phyloP scores from a whole-genome alignment of 176 grass and related monocot genomes.

The Bromus sterilis region DNA sequence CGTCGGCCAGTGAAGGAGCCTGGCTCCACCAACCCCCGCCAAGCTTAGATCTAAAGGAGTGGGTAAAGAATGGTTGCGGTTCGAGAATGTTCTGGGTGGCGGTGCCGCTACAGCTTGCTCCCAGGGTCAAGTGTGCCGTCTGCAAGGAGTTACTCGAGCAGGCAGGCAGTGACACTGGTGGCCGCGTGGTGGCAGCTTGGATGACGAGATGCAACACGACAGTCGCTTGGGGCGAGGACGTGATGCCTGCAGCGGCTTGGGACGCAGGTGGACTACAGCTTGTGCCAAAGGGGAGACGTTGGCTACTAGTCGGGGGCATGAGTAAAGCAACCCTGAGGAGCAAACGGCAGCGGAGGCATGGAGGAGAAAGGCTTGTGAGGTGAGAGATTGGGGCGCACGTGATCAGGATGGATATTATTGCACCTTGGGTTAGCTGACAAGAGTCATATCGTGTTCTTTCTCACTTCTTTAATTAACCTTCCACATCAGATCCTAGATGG shows the following conservation, averaged over 20 bases:
- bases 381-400: not conserved
- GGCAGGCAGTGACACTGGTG: not conserved
- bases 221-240: not conserved
- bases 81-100: not conserved
- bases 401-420: not conserved
- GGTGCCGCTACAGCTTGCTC: not conserved
- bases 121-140: not conserved
- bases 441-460: not conserved
- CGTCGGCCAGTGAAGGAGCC: not conserved
- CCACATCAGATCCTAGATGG: not conserved
- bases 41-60: not conserved
- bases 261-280: not conserved
- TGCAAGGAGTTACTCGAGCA: not conserved
- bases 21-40: not conserved
- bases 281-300: not conserved
- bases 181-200: not conserved
- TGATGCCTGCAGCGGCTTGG: not conserved
- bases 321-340: not conserved
- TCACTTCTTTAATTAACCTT: not conserved
- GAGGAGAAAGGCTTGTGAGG: not conserved
- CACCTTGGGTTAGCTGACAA: not conserved
- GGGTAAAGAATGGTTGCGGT: not conserved
- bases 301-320: not conserved
- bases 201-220: not conserved
- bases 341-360: not conserved